These are phyloP conservation scores for Closterium sp. DNA, from an alignment of 139 green algal genomes.

Conservation along the genomic window DNA sequence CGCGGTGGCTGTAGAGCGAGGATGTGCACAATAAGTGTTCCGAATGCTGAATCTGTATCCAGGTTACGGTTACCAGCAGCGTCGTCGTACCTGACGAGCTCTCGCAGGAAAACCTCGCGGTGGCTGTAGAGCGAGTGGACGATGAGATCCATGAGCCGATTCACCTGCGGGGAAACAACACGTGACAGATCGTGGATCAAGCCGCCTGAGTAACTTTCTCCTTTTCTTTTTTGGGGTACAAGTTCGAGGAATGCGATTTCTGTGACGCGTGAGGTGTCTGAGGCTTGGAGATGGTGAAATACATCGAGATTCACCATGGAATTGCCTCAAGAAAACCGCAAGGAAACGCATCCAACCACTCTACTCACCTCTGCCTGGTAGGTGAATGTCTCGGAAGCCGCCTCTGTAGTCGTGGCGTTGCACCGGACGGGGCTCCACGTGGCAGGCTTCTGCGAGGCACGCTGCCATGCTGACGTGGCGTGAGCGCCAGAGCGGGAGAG, in stretches of 20 bases:
- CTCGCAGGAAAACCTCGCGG: slow-evolving; percentile 61
- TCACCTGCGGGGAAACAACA: slow-evolving; percentile 67
- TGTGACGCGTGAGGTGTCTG: no score
- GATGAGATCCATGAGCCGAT: slow-evolving; percentile 98
- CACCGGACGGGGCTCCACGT: not conserved
- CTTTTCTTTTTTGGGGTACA: no score
- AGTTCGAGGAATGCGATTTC: no score
- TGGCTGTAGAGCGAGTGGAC: slow-evolving; percentile 95
- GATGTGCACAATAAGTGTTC: slow-evolving; percentile 99
- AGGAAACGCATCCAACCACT: no score
- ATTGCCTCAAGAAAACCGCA: no score
- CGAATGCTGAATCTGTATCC: no score
- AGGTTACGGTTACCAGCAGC: no score
- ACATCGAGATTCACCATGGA: no score
- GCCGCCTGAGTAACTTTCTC: no score
- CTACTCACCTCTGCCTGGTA: slow-evolving; percentile 41
- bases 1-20: slow-evolving; percentile 81
- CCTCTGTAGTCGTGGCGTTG: not conserved
- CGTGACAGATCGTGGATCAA: not conserved
- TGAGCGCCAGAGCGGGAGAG: not conserved
- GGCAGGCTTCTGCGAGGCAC: not conserved
- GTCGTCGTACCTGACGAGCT: slow-evolving; percentile 55
- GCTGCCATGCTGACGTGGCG: not conserved
- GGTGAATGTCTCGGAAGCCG: slow-evolving; percentile 39
- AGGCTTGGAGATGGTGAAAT: no score